Evolutionary conservation across 106 monocot genomes (phyloP).

Genomic region (Apostasia shenzhenica): DNA sequence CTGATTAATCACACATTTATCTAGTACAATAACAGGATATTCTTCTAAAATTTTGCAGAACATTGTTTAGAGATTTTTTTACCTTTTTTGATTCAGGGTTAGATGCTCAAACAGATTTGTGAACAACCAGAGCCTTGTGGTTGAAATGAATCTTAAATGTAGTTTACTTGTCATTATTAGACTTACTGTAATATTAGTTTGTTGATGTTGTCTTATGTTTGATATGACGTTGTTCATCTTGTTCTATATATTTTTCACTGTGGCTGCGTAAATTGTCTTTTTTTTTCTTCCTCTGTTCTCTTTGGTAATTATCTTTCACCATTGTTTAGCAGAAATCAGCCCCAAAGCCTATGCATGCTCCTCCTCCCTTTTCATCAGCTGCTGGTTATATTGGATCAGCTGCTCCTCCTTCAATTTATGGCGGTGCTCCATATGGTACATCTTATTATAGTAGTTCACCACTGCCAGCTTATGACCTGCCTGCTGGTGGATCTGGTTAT

Average conservation of each 20-base stretch:
- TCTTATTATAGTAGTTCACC: slow-evolving; percentile 42
- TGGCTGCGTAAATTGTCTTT: background rate
- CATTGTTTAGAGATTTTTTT: too few relatives aligned
- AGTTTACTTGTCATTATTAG: too few relatives aligned
- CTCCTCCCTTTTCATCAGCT: slow-evolving; percentile 33
- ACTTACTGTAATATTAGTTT: background rate
- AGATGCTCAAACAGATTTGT: too few relatives aligned
- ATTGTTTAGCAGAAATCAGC: slow-evolving; percentile 42
- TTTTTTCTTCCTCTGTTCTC: background rate
- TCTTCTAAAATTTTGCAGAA: too few relatives aligned
- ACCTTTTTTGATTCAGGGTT: too few relatives aligned
- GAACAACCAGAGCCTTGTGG: too few relatives aligned
- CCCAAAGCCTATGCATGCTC: slow-evolving; percentile 48
- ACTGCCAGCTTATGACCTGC: slow-evolving; percentile 51
- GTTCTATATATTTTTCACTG: too few relatives aligned
- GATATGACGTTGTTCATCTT: too few relatives aligned
- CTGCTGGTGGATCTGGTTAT: slow-evolving; percentile 39
- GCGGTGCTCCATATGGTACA: slow-evolving; percentile 66
- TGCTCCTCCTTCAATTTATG: slow-evolving; percentile 65
- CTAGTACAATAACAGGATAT: too few relatives aligned
- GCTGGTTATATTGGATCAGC: slow-evolving; percentile 59
- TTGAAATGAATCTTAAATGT: too few relatives aligned
- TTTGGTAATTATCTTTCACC: slow-evolving; percentile 2
- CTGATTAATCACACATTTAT: too few relatives aligned
- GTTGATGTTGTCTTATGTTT: background rate